A percentile compares a stretch with the other conserved stretches of the same genome.
Evolutionary conservation across 345 rosid genomes (phyloP).

Genomic region (Lumnitzera littorea): DNA sequence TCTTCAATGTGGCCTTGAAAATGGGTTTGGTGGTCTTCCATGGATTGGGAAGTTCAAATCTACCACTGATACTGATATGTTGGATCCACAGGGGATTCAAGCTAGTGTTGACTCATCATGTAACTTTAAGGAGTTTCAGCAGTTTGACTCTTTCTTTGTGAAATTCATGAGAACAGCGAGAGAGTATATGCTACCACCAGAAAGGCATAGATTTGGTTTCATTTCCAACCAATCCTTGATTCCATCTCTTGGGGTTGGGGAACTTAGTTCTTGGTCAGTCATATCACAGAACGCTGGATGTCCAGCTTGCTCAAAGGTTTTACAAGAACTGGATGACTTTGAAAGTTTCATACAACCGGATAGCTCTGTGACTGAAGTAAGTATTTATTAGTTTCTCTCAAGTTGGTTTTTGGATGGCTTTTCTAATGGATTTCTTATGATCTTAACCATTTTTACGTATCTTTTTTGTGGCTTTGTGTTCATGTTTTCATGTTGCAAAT

Average conservation of each 20-base stretch:
- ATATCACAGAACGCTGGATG: constrained; percentile 60
- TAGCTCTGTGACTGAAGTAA: constrained; percentile 59
- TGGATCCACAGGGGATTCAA: constrained; percentile 22
- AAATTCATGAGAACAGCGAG: constrained; percentile 43
- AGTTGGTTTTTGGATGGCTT: too few relatives aligned
- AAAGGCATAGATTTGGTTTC: constrained; percentile 68
- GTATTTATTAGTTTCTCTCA: constrained; percentile 1
- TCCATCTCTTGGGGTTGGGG: constrained; percentile 40
- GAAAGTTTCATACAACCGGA: constrained; percentile 34
- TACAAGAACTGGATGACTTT: constrained; percentile 51
- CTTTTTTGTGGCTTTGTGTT: too few relatives aligned
- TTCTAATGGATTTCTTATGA: too few relatives aligned
- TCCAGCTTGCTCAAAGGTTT: constrained; percentile 59
- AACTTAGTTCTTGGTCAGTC: constrained; percentile 56
- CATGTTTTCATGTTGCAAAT: too few relatives aligned
- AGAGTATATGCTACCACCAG: constrained; percentile 62
- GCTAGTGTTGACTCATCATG: constrained; percentile 36
- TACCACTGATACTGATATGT: constrained; percentile 31
- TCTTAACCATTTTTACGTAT: too few relatives aligned
- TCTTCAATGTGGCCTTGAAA: constrained; percentile 49
- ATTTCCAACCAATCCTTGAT: constrained; percentile 55
- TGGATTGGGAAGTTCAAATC: constrained; percentile 51
- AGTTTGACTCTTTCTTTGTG: constrained; percentile 57
- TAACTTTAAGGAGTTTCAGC: constrained; percentile 52
- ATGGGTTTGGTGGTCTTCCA: constrained; percentile 46